Percentiles rank a stretch among this genome's conserved stretches.
phyloP scores from a whole-genome alignment of 306 rosid genomes.

The Sechiopsis laciniata region DNA sequence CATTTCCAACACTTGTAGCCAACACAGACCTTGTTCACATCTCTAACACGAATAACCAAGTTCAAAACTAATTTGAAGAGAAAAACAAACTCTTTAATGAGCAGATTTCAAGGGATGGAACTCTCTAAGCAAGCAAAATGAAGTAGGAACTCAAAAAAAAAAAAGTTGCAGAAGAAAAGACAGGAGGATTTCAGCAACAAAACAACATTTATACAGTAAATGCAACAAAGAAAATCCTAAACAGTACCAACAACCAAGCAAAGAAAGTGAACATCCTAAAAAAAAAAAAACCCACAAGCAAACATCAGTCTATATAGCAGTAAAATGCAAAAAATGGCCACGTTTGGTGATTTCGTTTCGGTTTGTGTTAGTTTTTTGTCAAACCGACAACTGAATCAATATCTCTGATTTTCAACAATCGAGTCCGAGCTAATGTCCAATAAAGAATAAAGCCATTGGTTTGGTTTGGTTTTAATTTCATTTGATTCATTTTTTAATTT shows the following conservation, averaged over 20 bases:
- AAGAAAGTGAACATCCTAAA: neutral
- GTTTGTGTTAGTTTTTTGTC: too few relatives aligned
- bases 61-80: neutral
- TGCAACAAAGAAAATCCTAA: neutral
- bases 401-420: too few relatives aligned
- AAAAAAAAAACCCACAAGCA: neutral
- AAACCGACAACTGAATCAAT: too few relatives aligned
- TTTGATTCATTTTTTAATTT: too few relatives aligned
- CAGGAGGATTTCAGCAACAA: neutral
- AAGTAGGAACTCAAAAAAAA: neutral
- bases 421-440: too few relatives aligned
- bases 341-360: too few relatives aligned
- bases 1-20: too few relatives aligned
- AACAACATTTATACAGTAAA: neutral
- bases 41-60: neutral
- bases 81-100: neutral
- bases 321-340: neutral
- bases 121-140: neutral
- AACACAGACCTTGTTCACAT: neutral
- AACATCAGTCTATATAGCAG: neutral
- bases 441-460: too few relatives aligned
- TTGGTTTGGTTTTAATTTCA: too few relatives aligned
- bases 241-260: neutral
- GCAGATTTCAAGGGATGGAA: neutral
- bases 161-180: neutral